Base-by-base conservation (phyloP, 345 rosid species). In the Alliaria petiolata region DNA sequence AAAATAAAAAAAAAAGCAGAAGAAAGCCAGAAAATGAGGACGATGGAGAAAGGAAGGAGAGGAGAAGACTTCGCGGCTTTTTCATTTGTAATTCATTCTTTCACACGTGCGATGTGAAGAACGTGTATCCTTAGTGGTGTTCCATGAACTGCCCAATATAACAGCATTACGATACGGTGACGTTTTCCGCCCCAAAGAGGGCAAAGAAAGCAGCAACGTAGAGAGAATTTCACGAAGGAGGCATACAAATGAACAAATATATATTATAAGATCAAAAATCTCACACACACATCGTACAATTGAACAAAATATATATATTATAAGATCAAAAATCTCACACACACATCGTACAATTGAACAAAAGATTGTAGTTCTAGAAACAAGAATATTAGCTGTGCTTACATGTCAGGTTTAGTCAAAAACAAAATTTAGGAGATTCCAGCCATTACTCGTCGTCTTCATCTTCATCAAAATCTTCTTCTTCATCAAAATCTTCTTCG, bases 401-500 rank as follows among this genome's bases (percentile, higher is more conserved):
- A 19, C 53, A 57, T 50, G 50, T 60, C 26, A 59, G 7, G 49
- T 60, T 52, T 38, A 57, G 61, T 72, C 5, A n/a, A n/a, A n/a
- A n/a, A n/a, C n/a, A n/a, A n/a, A n/a, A n/a, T n/a, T n/a, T n/a
- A n/a, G n/a, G n/a, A n/a, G n/a, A n/a, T n/a, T n/a, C n/a, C n/a
- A n/a, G n/a, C n/a, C n/a, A n/a, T n/a, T n/a, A n/a, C n/a, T n/a
- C 75, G 9, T 72, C 63, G 15, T 44, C 74, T 31, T 71, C 76
- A 1, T 62, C 76, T 0, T 71, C 76, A 62, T 62, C 67, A 64
- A 79, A 80, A 33, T 30, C 82, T 0, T 79, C 86, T 12, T 22
- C 60, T 1, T 25, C 52, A 19, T 58, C 78, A 14, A n/a, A n/a
- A n/a, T 70, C 67, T 61, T 82, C 83, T 4, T 76, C 82, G 0